Evolutionary conservation across 2,329 filamentous ascomycete genomes (phyloP), one percentile per base, ranked within the genome.

Genomic region (Neofusicoccum ribis): DNA sequence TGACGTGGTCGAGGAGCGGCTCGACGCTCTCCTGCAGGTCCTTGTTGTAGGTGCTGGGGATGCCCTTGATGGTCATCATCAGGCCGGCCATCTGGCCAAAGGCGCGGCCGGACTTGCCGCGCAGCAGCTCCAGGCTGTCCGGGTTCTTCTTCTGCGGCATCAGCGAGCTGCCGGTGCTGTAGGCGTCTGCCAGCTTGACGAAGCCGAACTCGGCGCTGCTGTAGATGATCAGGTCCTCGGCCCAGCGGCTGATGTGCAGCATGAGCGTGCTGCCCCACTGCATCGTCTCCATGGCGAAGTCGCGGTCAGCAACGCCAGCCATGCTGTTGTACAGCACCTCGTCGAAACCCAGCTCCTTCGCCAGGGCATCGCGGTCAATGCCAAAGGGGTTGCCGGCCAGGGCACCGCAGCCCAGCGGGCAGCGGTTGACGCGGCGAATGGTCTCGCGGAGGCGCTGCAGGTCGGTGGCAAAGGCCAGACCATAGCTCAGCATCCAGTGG

Each of bases 141-240:
- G 85, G 84, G 79, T 93, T 93, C 83, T 93, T 92, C 85, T 94
- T 94, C 76, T 95, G 88, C 2, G 91, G 90, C 90, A 93, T 93
- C 64, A 93, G 80, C 3, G 85, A 89, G 69, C 87, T 90, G 5
- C 91, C 91, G 0, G 91, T 94, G 0, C 86, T 88, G 77, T 94
- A 95, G 0, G 90, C 90, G 74, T 96, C 92, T 7, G 91, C 90
- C 15, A 95, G 79, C 66, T 85, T 84, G 43, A 93, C 85, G 74
- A 92, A 94, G 17, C 88, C 86, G 73, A 94, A 95, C 75, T 94
- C 91, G 65, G 87, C 80, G 8, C 89, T 88, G 27, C 85, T 89
- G 81, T 94, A 93, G 73, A 96, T 86, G 79, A 96, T 96, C 67
- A 96, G 81, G 74, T 97, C 93, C 79, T 96, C 91, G 3, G 89